Conservation (phyloP, 345 rosid species). For the Fremontodendron californicum region DNA sequence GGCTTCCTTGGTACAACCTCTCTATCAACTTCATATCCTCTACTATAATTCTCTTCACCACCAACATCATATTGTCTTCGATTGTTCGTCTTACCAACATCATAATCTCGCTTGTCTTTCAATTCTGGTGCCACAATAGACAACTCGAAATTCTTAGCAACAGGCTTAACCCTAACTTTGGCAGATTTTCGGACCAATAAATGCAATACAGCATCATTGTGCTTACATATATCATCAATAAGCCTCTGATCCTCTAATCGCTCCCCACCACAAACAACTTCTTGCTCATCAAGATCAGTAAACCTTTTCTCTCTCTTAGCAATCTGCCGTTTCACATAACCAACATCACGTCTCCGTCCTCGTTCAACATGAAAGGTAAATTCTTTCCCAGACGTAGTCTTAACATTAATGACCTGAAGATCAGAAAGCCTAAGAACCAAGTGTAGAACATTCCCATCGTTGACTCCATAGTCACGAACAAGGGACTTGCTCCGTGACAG, state of each 20-base stretch:
- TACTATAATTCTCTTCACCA: not conserved
- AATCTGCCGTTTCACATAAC: constrained; percentile 65
- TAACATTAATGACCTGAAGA: constrained; percentile 64
- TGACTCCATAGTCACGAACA: constrained; percentile 65
- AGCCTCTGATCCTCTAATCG: constrained; percentile 59
- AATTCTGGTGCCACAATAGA: constrained; percentile 46
- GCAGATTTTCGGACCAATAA: constrained; percentile 55
- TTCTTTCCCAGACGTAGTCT: constrained; percentile 51
- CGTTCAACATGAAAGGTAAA: constrained; percentile 53
- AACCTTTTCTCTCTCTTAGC: constrained; percentile 45
- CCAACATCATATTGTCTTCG: constrained; percentile 11
- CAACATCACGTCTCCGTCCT: constrained; percentile 45
- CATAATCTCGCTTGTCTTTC: constrained; percentile 23
- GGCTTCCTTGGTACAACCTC: constrained; percentile 18
- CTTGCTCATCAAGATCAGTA: constrained; percentile 55
- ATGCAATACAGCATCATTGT: constrained; percentile 54
- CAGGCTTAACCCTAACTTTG: constrained; percentile 57
- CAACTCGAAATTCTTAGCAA: constrained; percentile 62
- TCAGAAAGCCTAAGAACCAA: constrained; percentile 71
- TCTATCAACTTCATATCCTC: constrained; percentile 16
- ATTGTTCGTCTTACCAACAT: constrained; percentile 20
- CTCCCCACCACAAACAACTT: constrained; percentile 65
- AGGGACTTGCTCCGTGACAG: constrained; percentile 61
- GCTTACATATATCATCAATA: constrained; percentile 50
- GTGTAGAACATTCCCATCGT: constrained; percentile 67